These are phyloP conservation scores for Phytophthora citrophthora DNA, from an alignment of 352 stramenopile species.

Conservation along the genomic window DNA sequence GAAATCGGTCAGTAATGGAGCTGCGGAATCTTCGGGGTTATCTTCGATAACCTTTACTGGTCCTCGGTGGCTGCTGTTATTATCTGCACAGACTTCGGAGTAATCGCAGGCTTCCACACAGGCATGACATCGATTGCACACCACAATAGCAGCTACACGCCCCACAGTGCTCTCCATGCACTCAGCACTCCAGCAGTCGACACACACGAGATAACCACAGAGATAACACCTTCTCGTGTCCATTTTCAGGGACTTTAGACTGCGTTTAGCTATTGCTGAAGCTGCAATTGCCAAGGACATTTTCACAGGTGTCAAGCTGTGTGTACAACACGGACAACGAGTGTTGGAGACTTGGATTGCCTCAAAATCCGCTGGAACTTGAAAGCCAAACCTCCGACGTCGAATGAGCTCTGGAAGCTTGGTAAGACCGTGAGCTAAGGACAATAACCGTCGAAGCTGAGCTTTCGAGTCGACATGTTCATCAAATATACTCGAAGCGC, in stretches of 20 bases:
- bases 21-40: slow-evolving; percentile 8
- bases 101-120: slow-evolving; percentile 36
- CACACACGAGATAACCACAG: slow-evolving; percentile 33
- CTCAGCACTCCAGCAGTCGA: slow-evolving; percentile 33
- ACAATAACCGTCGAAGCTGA: slow-evolving; percentile 24
- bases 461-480: slow-evolving; percentile 17
- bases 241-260: slow-evolving; percentile 15
- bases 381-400: slow-evolving; percentile 26
- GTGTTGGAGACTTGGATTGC: slow-evolving; percentile 19
- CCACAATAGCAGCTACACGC: slow-evolving; percentile 28
- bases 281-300: slow-evolving; percentile 26
- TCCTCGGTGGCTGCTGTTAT: slow-evolving; percentile 16
- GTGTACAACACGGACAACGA: slow-evolving; percentile 35
- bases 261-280: slow-evolving; percentile 19
- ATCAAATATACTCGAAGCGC: not conserved
- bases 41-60: slow-evolving; percentile 29
- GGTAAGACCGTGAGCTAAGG: slow-evolving; percentile 23
- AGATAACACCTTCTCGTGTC: slow-evolving; percentile 35
- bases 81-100: slow-evolving; percentile 20
- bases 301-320: slow-evolving; percentile 32
- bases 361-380: slow-evolving; percentile 23
- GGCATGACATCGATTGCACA: slow-evolving; percentile 26
- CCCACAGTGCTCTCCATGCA: slow-evolving; percentile 31
- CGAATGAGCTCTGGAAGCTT: slow-evolving; percentile 34
- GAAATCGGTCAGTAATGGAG: slow-evolving; percentile 36